These are phyloP conservation scores for Plasmodium blacklocki DNA, from an alignment of 169 alveolate species.

Conservation along the genomic window DNA sequence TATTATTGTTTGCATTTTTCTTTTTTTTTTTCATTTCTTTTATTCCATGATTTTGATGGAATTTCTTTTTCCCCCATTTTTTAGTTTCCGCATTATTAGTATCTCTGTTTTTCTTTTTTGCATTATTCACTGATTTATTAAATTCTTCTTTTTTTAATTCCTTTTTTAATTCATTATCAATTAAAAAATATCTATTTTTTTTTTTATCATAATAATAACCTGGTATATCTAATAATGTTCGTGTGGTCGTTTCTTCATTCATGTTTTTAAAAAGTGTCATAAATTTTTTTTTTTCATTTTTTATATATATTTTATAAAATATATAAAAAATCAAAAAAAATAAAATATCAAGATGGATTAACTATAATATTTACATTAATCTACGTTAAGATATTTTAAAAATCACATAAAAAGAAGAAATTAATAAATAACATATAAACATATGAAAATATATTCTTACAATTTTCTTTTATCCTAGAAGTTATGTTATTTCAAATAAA, in stretches of 20 bases:
- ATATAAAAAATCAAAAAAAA: background rate
- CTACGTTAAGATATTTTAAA: too few species aligned
- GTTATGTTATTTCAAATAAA: too few species aligned
- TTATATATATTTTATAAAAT: conserved; percentile 1
- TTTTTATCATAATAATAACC: conserved; percentile 69
- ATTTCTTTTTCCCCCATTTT: conserved; percentile 38
- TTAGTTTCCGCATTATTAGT: conserved; percentile 32
- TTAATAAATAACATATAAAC: too few species aligned
- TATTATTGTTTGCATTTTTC: conserved; percentile 27
- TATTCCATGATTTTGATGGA: conserved; percentile 72
- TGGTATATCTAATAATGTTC: conserved; percentile 33
- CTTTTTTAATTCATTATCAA: conserved; percentile 73
- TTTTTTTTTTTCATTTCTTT: conserved; percentile 77
- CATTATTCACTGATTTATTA: conserved; percentile 37
- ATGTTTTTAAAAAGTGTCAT: conserved; percentile 10
- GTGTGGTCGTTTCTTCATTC: conserved; percentile 22
- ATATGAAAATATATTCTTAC: too few species aligned
- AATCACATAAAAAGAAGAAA: too few species aligned
- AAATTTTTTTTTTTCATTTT: conserved; percentile 18
- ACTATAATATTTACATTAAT: too few species aligned
- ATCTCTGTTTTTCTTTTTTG: conserved; percentile 76
- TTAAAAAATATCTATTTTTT: conserved; percentile 60
- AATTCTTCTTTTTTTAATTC: conserved; percentile 64
- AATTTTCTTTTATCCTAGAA: too few species aligned
- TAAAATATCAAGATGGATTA: too few species aligned